Percentiles rank a stretch among this genome's conserved stretches.
phyloP scores from a whole-genome alignment of 257 asterid species.

The Capsicum pubescens region DNA sequence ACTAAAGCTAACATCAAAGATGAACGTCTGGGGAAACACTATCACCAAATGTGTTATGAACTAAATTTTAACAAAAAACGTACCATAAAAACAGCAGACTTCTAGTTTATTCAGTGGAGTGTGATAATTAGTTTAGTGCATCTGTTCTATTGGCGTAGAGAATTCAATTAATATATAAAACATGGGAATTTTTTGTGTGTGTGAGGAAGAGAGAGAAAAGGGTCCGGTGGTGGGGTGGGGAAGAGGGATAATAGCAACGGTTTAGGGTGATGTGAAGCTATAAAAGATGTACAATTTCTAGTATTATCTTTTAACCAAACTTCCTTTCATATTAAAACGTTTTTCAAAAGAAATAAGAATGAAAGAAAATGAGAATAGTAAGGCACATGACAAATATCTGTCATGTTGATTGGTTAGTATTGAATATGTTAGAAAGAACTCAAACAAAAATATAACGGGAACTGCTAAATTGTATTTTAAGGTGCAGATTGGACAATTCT shows the following conservation, averaged over 20 bases:
- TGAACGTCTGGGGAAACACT: background rate
- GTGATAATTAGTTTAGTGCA: background rate
- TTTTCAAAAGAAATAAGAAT: background rate
- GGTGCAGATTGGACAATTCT: background rate
- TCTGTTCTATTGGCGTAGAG: background rate
- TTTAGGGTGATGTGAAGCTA: slow-evolving; percentile 7
- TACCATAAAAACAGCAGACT: background rate
- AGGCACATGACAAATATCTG: background rate
- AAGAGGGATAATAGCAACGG: background rate
- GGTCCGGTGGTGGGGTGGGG: background rate
- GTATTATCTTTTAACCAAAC: background rate
- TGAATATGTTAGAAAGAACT: background rate
- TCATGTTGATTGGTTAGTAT: background rate
- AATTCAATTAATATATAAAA: background rate
- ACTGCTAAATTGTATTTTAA: background rate
- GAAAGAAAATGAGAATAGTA: background rate
- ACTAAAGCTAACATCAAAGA: background rate
- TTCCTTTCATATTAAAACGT: background rate
- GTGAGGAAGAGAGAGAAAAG: background rate
- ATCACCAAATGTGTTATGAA: background rate
- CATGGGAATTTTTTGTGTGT: background rate
- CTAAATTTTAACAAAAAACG: background rate
- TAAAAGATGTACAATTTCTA: background rate
- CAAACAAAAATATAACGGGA: background rate
- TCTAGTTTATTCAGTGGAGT: slow-evolving; percentile 13